Percentiles rank a stretch among this genome's conserved stretches.
Evolutionary conservation across 2,329 filamentous ascomycete genomes (phyloP).

Genomic region (Periglandula ipomoeae): DNA sequence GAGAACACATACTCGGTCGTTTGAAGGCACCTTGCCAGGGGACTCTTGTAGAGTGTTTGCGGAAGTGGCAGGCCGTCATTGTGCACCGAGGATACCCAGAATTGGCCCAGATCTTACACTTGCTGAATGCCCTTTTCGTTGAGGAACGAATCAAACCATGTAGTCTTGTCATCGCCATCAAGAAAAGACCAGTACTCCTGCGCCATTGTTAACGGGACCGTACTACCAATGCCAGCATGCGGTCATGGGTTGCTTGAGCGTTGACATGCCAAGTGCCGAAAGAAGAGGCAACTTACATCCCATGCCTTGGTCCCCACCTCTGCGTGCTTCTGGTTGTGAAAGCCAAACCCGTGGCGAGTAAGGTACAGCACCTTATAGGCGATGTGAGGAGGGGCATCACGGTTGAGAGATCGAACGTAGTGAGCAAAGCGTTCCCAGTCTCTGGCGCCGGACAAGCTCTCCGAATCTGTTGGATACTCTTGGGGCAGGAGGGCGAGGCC

Average conservation of each 20-base stretch:
- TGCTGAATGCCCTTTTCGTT: conserved; percentile 44
- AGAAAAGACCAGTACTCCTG: conserved; percentile 29
- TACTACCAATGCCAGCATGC: no score
- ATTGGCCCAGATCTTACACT: conserved; percentile 39
- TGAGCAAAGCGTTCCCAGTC: conserved; percentile 44
- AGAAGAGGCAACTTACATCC: conserved; percentile 30
- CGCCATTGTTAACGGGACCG: no score
- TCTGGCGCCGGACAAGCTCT: conserved; percentile 20
- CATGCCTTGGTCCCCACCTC: conserved; percentile 47
- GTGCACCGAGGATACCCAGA: conserved; percentile 38
- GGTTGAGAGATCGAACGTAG: conserved; percentile 38
- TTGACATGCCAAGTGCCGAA: conserved; percentile 1
- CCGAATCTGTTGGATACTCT: conserved; percentile 34
- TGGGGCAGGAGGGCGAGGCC: conserved; percentile 46
- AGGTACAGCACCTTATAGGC: conserved; percentile 45
- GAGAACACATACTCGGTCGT: conserved; percentile 44
- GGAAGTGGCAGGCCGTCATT: conserved; percentile 42
- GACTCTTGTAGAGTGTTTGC: conserved; percentile 45
- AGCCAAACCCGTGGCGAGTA: conserved; percentile 49
- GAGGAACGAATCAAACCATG: conserved; percentile 37
- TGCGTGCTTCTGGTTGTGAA: conserved; percentile 38
- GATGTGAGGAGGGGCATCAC: conserved; percentile 29
- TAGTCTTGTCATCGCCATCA: conserved; percentile 27
- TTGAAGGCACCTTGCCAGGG: conserved; percentile 48
- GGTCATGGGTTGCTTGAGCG: no score